Base-by-base conservation (phyloP, 2,329 filamentous ascomycete species). In the Sporothrix globosa region DNA sequence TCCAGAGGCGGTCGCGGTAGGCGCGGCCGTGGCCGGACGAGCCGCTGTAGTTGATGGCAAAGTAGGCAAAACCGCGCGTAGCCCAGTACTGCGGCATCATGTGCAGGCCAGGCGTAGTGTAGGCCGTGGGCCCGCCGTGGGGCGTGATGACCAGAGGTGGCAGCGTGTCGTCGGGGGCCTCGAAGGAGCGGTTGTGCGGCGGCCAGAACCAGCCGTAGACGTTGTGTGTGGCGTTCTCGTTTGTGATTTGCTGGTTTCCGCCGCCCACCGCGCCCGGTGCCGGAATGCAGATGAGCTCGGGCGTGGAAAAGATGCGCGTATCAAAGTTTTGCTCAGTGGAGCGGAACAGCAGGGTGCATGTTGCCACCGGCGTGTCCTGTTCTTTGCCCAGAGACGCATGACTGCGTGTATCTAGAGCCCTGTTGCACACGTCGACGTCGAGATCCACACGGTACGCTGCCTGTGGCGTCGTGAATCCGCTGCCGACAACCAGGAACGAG, bases 111-210 rank as follows among this genome's bases (percentile, higher is more conserved):
- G 82, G 80, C 0, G 80, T 78, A 0, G 77, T 78, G 68, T 82
- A 80, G 1, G 77, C 76, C 0, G 82, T 87, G n/a, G 81, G 86
- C 0, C 85, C 86, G 5, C 85, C 86, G 48, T 88, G 86, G 0
- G 82, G 79, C 2, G 77, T 78, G 61, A 87, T 78, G 30, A 88
- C 82, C 1, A 86, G 77, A 0, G 86, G 84, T 0, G 85, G 85
- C 0, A 80, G 79, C 0, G 77, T 76, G 0, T 76, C 79, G 0
- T 76, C 74, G 0, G 82, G 81, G 0, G 78, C 80, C 0, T 73
- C 69, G 72, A 80, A 87, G 2, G 77, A 71, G 0, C 82, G 80
- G 71, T 86, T 87, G 24, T 79, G 78, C 2, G 85, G 86, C 27
- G 82, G 80, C 78, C 82, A 84, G 48, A 84, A 81, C 72, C 85